phyloP scores from a whole-genome alignment of 192 early-diverging fungal species.

The Umbelopsis isabellina region DNA sequence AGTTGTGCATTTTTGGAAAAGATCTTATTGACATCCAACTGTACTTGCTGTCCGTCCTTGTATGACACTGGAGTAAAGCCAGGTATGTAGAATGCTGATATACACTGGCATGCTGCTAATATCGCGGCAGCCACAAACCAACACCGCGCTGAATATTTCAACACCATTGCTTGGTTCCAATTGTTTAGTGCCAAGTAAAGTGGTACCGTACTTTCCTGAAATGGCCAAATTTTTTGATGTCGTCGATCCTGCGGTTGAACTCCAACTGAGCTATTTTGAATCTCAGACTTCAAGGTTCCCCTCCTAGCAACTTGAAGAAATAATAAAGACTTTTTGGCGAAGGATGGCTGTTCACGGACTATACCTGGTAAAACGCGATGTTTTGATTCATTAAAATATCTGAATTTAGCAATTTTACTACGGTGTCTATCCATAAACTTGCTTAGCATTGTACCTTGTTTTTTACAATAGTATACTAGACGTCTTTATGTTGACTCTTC shows the following conservation, averaged over 20 bases:
- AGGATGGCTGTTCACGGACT: no score
- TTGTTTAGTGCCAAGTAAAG: background rate
- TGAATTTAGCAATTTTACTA: no score
- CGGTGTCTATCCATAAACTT: no score
- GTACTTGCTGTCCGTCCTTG: conserved; percentile 51
- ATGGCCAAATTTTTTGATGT: conserved; percentile 1
- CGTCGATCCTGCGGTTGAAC: background rate
- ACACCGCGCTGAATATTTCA: background rate
- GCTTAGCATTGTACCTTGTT: no score
- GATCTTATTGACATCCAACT: conserved; percentile 65
- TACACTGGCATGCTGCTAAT: background rate
- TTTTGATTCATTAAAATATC: no score
- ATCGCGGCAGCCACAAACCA: background rate
- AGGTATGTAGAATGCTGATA: conserved; percentile 14
- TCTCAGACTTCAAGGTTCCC: no score
- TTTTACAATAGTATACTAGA: no score
- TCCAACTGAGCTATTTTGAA: background rate
- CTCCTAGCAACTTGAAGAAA: no score
- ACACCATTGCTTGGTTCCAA: background rate
- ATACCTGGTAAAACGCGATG: no score
- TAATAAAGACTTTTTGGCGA: no score
- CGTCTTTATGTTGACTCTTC: no score
- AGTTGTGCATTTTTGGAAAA: conserved; percentile 66
- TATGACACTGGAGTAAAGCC: conserved; percentile 4
- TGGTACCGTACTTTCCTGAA: background rate